These are phyloP conservation scores for Cercospora berteroae DNA, from an alignment of 2,329 filamentous ascomycete genomes.

Conservation along the genomic window DNA sequence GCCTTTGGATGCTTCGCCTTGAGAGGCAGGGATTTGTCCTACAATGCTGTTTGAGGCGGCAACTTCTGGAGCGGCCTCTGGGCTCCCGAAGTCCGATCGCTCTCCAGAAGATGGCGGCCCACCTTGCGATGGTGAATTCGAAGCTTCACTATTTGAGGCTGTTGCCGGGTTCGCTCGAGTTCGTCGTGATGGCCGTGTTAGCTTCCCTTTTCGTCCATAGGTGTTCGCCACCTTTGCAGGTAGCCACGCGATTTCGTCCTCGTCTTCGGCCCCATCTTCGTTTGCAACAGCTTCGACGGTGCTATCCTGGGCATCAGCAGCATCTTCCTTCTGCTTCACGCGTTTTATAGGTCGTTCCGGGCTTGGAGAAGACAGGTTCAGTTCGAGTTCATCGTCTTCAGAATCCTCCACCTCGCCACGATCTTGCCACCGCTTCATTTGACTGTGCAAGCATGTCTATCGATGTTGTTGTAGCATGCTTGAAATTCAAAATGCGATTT, in stretches of 20 bases:
- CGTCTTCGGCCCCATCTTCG: background rate
- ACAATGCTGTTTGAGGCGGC: background rate
- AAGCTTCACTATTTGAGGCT: background rate
- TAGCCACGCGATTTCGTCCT: conserved; percentile 25
- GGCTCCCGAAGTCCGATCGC: background rate
- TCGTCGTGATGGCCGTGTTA: background rate
- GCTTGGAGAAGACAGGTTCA: conserved; percentile 28
- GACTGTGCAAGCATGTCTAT: conserved; percentile 24
- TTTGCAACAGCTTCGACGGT: background rate
- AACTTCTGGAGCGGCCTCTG: background rate
- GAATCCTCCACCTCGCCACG: conserved; percentile 53
- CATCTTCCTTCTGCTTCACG: conserved; percentile 14
- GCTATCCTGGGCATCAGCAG: background rate
- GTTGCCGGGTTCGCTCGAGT: background rate
- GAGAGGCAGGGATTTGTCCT: background rate
- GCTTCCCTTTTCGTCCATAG: conserved; percentile 25
- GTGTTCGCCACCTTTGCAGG: conserved; percentile 25
- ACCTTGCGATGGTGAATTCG: background rate
- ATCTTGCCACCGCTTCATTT: conserved; percentile 52
- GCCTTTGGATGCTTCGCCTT: background rate
- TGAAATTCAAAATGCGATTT: background rate
- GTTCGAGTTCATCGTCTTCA: conserved; percentile 47
- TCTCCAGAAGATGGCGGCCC: background rate
- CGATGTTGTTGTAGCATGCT: background rate
- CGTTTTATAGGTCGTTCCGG: conserved; percentile 28